phyloP scores from a whole-genome alignment of 768 basidiomycete genomes.

The Termitomyces sp. region DNA sequence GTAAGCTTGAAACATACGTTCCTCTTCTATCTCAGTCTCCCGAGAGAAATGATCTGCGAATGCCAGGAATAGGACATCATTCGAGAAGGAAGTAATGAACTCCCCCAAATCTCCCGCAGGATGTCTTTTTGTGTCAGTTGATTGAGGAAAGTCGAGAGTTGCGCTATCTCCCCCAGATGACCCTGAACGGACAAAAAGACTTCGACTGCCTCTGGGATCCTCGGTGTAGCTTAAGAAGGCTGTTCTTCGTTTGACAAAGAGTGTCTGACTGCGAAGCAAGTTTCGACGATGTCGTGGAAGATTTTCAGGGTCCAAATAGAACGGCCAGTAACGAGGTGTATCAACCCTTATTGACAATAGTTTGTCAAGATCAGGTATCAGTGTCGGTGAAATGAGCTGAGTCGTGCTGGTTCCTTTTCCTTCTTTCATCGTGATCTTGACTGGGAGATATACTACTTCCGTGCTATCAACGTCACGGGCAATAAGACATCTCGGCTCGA shows the following conservation, averaged over 20 bases:
- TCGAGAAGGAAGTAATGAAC: conserved; percentile 86
- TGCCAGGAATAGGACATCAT: conserved; percentile 73
- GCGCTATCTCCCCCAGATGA: conserved; percentile 82
- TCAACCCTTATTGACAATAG: conserved; percentile 83
- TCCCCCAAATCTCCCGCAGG: conserved; percentile 74
- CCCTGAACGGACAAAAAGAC: conserved; percentile 85
- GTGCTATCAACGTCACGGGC: conserved; percentile 90
- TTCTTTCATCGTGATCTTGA: conserved; percentile 81
- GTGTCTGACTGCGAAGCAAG: conserved; percentile 72
- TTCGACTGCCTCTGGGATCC: conserved; percentile 90
- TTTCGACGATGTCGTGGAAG: conserved; percentile 64
- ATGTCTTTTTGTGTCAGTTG: conserved; percentile 62
- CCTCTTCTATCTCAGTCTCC: conserved; percentile 54
- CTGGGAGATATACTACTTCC: conserved; percentile 88
- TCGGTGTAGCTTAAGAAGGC: conserved; percentile 92
- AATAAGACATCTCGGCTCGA: conserved; percentile 89
- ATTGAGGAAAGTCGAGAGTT: conserved; percentile 79
- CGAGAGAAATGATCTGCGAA: conserved; percentile 80
- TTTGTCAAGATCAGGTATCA: conserved; percentile 85
- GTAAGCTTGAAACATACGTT: conserved; percentile 64
- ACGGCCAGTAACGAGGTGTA: conserved; percentile 94
- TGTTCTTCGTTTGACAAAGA: conserved; percentile 89
- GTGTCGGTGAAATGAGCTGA: conserved; percentile 86
- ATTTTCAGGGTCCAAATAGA: conserved; percentile 74
- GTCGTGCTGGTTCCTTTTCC: conserved; percentile 58